Evolutionary conservation across 2,329 filamentous ascomycete genomes (phyloP), one percentile per base, ranked within the genome.

Genomic region (Nemania sp.): DNA sequence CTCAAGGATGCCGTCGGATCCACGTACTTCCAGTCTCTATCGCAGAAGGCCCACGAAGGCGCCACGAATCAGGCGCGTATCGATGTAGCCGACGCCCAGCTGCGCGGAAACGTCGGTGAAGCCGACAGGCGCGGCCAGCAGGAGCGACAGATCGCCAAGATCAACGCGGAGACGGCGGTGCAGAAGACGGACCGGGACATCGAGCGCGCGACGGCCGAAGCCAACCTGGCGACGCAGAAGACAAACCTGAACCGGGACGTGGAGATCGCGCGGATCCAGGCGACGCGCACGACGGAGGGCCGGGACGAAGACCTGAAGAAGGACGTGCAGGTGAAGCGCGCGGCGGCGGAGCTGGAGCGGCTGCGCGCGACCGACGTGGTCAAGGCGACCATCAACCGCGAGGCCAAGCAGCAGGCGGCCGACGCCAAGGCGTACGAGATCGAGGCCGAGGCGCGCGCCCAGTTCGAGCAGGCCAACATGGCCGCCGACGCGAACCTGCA

Each of bases 71-170:
- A 93, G 70, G 89, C 89, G 28, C 72, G 80, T 45, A 70, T 88
- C 60, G 86, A 89, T 65, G 86, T 86, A 3, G 82, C 83, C 40
- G 82, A 84, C 51, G 83, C 83, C 6, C 81, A 83, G 63, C 77
- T 83, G 64, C 78, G 79, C 45, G 88, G 88, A 65, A 87, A 86
- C 62, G 86, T 91, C 12, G 88, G 88, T 53, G 90, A 94, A 71
- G 86, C 90, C 20, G 80, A 91, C 69, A 88, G 89, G 65, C 83
- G 86, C 66, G 90, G 90, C 60, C 81, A 89, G 65, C 88, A 91
- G 59, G 91, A 94, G 69, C 89, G 91, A 49, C 88, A 92, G 66
- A 89, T 95, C 36, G 89, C 90, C 63, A 93, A 91, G 76, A 95
- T 95, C 48, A 66, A 68, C 39, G 66, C 90, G 61, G 86, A 90